These are phyloP conservation scores for Didymella lethalis DNA, from an alignment of 2,329 filamentous ascomycete species.

Conservation along the genomic window DNA sequence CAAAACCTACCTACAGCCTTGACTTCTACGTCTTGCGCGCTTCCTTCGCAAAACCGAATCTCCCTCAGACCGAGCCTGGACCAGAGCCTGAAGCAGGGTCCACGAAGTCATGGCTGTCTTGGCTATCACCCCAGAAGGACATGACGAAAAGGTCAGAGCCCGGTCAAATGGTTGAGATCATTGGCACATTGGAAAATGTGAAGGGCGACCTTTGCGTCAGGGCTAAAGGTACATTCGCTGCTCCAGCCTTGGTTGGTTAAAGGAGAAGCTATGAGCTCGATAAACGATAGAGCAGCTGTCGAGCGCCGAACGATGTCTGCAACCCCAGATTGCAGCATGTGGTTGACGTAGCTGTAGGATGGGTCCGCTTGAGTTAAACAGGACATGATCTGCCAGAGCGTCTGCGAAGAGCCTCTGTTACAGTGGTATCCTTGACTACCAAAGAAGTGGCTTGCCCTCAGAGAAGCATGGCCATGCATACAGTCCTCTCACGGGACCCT, in stretches of 20 bases:
- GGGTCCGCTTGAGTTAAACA: background rate
- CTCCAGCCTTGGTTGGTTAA: constrained; percentile 14
- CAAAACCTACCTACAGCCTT: constrained; percentile 65
- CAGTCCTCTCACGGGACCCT: background rate
- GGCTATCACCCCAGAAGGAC: constrained; percentile 47
- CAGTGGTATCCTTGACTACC: background rate
- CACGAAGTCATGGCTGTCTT: constrained; percentile 41
- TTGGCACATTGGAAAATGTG: constrained; percentile 62
- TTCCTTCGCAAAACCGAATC: constrained; percentile 47
- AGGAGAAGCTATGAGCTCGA: background rate
- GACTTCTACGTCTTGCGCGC: constrained; percentile 70
- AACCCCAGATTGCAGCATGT: background rate
- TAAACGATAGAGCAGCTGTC: background rate
- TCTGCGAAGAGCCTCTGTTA: background rate
- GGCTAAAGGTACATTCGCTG: constrained; percentile 53
- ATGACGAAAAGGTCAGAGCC: constrained; percentile 56
- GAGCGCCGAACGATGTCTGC: background rate
- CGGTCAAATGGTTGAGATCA: constrained; percentile 56
- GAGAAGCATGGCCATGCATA: background rate
- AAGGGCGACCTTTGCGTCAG: constrained; percentile 66
- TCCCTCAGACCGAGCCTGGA: constrained; percentile 35
- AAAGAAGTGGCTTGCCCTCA: background rate
- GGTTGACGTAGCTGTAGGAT: background rate
- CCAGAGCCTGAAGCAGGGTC: constrained; percentile 35
- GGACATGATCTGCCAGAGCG: too few relatives aligned